Evolutionary conservation across 768 basidiomycete genomes (phyloP).

Genomic region (Artomyces pyxidatus): DNA sequence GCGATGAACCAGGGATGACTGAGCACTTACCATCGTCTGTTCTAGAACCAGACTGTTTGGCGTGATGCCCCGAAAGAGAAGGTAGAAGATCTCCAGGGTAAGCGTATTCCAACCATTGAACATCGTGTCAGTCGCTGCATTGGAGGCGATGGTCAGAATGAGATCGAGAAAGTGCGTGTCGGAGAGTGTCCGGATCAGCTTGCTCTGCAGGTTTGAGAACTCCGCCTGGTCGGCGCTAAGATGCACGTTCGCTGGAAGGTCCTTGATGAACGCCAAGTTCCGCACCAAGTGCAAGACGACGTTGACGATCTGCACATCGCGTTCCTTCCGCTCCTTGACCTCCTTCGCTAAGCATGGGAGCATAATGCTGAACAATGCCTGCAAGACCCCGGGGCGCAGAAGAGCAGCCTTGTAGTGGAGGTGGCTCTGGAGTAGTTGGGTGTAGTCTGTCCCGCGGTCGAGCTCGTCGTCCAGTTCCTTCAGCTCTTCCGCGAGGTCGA

Average conservation of each 20-base stretch:
- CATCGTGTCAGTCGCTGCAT: constrained; percentile 64
- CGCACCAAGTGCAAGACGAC: constrained; percentile 84
- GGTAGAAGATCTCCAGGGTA: constrained; percentile 87
- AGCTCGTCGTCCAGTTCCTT: constrained; percentile 83
- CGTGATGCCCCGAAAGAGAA: constrained; percentile 75
- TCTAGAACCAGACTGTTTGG: constrained; percentile 51
- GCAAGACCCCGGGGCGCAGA: constrained; percentile 58
- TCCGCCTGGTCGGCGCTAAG: constrained; percentile 75
- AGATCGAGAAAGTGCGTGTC: constrained; percentile 70
- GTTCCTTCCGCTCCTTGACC: constrained; percentile 58
- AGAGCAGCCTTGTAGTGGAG: constrained; percentile 83
- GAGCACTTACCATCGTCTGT: constrained; percentile 54
- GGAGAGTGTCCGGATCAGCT: constrained; percentile 60
- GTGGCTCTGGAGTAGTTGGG: constrained; percentile 73
- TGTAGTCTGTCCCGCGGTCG: constrained; percentile 83
- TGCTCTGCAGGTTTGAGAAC: constrained; percentile 68
- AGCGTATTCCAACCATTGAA: constrained; percentile 85
- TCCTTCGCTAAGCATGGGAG: constrained; percentile 72
- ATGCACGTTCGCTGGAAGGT: constrained; percentile 64
- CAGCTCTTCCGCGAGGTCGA: constrained; percentile 90
- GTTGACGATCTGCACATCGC: constrained; percentile 82
- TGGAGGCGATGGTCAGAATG: constrained; percentile 79
- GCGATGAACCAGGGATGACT: no score
- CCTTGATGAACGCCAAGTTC: constrained; percentile 92
- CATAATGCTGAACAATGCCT: constrained; percentile 65